Base-by-base conservation (phyloP, 495 filamentous ascomycete genomes). In the Thermochaetoides thermophila region DNA sequence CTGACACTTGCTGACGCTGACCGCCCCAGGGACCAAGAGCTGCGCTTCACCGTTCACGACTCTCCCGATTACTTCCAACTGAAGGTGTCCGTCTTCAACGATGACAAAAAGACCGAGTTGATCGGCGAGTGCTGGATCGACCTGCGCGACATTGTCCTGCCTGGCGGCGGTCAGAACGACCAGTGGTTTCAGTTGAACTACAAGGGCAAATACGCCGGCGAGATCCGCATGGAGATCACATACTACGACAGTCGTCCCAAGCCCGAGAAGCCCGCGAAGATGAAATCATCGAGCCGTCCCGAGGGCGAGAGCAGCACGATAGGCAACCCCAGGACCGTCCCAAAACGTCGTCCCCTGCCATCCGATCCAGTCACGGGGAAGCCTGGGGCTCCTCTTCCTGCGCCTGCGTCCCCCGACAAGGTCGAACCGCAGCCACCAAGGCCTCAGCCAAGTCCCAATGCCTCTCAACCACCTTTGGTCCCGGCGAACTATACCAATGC, bases 51-150 rank as follows among this genome's bases (percentile, higher is more conserved):
- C 27, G 89, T 99, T 26, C 86, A 93, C 62, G 86, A 96, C 48
- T 95, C 85, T 8, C 76, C 85, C 3, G 89, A 99, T 47, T 99
- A 96, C 61, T 80, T 79, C 49, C 79, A 81, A 43, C 63, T 99
- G 21, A 96, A 99, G 54, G 71, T 96, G 11, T 91, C 85, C 4
- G 76, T 94, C 4, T 96, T 96, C 66, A 95, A 93, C 51, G 87
- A 97, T 47, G 87, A 97, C 52, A 94, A 91, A 57, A 85, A 76
- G 59, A 94, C 85, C 0, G 87, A 97, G 33, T 50, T 97, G 39
- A 94, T 97, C 45, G 91, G 89, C 36, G 89, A 99, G 53, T 70
- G 79, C 2, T 93, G 81, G 76, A 69, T 95, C 28, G 76, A 79
- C 46, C 60, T 99, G 29, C 74, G 79, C 27, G 70, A 74, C 46